Evolutionary conservation across 2,329 filamentous ascomycete species (phyloP), one percentile per base, ranked within the genome.

Genomic region (Cercospora nicotianae): DNA sequence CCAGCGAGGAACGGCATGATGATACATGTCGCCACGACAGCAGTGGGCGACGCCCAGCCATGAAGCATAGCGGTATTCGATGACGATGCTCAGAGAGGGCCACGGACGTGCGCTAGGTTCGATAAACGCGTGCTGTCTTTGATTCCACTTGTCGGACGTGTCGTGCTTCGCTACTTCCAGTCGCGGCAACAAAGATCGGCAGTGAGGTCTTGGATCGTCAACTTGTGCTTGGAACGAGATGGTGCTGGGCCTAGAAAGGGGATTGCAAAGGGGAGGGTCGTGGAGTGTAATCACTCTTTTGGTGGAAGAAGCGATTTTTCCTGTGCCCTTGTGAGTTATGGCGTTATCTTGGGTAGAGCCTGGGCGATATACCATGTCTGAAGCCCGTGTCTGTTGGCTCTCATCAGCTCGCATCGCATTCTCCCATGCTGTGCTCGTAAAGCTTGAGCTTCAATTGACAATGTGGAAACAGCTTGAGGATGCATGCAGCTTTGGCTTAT

Each of bases 1-100:
- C 60, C 65, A 3, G 74, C 71, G 4, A 75, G 31, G 26, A 68
- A 61, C 1, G 71, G 63, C 53, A 68, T 60, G 18, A 57, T 18
- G 13, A 66, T 53, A 20, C 60, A 63, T n/a, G 58, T 51, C 20
- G 51, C 42, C 16, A 63, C 42, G 12, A 68, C 67, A 31, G 59
- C 26, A 18, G 55, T 20, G 28, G 61, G 65, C 10, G 67, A 66
- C 10, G 67, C 67, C 64, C 64, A 68, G 18, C 67, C 67, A 45
- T 65, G 55, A 5, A 68, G 60, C 65, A 63, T 58, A 28, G 26
- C 48, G 48, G 23, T 28, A 16, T 28, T 28, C 18, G 18, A 26
- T 53, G 48, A 20, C 5, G 18, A 23, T 23, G 48, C 48, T 26
- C 48, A 53, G 12, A 53, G 12, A 53, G 12, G 20, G 12, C 48